A percentile compares a stretch with the other conserved stretches of the same genome.
Evolutionary conservation across 176 grass and related monocot genomes (phyloP).

Genomic region (Leersia perrieri): DNA sequence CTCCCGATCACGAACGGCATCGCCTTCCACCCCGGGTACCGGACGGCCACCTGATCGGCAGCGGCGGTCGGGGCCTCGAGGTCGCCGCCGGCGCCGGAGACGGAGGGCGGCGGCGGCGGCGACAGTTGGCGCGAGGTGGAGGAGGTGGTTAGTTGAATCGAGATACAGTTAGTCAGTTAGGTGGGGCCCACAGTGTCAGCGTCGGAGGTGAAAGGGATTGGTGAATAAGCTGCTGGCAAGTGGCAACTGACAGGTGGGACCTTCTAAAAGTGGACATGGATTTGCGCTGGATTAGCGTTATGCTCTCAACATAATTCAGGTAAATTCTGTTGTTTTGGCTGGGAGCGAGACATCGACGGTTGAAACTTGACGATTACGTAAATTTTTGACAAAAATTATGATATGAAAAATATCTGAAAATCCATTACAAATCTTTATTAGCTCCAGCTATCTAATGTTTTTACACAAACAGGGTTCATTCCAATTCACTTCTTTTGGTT

Average conservation of each 20-base stretch:
- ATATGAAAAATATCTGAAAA: too few relatives aligned
- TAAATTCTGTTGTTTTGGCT: too few relatives aligned
- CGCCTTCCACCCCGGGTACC: constrained; percentile 58
- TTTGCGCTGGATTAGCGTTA: not conserved
- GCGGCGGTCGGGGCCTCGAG: not conserved
- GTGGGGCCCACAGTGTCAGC: not conserved
- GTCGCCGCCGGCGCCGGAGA: not conserved
- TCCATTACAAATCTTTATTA: too few relatives aligned
- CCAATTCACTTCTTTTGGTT: not conserved
- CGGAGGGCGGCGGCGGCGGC: not conserved
- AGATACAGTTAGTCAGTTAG: not conserved
- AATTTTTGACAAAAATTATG: too few relatives aligned
- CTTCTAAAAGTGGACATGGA: not conserved
- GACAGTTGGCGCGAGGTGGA: not conserved
- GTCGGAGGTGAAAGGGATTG: not conserved
- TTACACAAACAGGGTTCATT: too few relatives aligned
- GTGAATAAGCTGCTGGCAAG: not conserved
- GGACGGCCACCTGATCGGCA: too few relatives aligned
- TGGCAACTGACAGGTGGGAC: not conserved
- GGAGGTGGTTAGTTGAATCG: not conserved
- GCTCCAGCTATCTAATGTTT: too few relatives aligned
- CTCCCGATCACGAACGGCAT: constrained; percentile 80
- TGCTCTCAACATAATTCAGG: too few relatives aligned
- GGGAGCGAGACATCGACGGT: too few relatives aligned
- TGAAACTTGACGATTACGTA: too few relatives aligned